Base-by-base conservation (phyloP, 1,284 basidiomycete species). In the Ceratobasidium sp. region DNA sequence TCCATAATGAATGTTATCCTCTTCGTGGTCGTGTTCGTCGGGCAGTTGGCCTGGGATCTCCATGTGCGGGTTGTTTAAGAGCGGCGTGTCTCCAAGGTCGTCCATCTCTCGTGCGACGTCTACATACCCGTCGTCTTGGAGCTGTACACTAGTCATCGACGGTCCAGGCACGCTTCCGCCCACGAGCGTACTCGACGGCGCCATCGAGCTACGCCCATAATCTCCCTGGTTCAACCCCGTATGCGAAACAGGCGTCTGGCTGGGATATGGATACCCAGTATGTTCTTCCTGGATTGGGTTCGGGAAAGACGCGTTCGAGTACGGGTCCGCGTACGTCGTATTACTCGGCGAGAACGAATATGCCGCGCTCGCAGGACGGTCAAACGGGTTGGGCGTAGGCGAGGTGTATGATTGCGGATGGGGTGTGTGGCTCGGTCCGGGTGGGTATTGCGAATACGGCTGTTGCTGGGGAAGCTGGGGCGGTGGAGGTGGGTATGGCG, bases 1-100 rank as follows among this genome's bases (percentile, higher is more conserved):
- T 0, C 95, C 95, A 79, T 96, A 97, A 38, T 83, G 80, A 11
- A 85, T 79, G 75, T 83, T 81, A 52, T 76, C 79, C 30, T 81
- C 79, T 52, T 81, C 79, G 3, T 82, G 7, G 14, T 47, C 54
- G 28, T 59, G 41, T n/a, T 46, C 67, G 13, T 50, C 55, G 26
- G 30, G 54, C 1, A 44, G 35, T 30, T 47, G n/a, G 16, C 59
- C 44, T 2, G 44, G 59, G 9, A 62, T 49, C 30, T 18, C 32
- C 47, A 58, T n/a, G n/a, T 58, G 55, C 14, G 67, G 67, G 28
- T 41, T 35, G n/a, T 69, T 59, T 4, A 70, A 26, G 4, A 70
- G 32, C 8, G 67, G 67, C 8, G 67, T 70, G 18, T 55, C 55
- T 23, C 67, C 67, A n/a, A 32, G 43, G 16, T 70, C 67, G 6